Conservation (phyloP, 2,329 filamentous ascomycete species). For the Talaromyces sp. region DNA sequence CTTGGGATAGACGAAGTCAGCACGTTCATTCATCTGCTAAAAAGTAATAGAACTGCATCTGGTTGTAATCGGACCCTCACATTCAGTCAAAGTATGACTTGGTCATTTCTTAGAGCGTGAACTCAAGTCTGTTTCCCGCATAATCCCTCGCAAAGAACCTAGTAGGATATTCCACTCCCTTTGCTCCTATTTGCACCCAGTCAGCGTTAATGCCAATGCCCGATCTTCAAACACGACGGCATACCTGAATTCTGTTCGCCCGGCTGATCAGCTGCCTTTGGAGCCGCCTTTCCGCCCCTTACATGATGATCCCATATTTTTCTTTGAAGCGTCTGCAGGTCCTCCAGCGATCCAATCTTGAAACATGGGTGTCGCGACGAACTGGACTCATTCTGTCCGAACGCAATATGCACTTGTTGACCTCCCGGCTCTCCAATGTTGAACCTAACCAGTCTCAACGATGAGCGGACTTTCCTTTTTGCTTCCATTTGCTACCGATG, state of each 20-base stretch:
- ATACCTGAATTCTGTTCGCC: conserved; percentile 46
- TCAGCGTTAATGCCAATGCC: conserved; percentile 8
- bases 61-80: background rate
- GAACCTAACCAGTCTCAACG: conserved; percentile 38
- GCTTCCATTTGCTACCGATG: background rate
- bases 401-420: conserved; percentile 56
- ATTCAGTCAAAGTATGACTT: background rate
- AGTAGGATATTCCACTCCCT: conserved; percentile 57
- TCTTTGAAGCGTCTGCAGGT: conserved; percentile 47
- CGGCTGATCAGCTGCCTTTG: conserved; percentile 54
- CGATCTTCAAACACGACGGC: conserved; percentile 15
- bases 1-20: background rate
- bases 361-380: conserved; percentile 59
- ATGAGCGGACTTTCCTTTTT: background rate
- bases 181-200: conserved; percentile 38
- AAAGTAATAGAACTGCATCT: background rate
- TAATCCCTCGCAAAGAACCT: conserved; percentile 61
- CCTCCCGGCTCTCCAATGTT: conserved; percentile 51
- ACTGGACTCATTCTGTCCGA: conserved; percentile 40
- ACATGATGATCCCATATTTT: conserved; percentile 52
- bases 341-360: conserved; percentile 46
- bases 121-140: conserved; percentile 54
- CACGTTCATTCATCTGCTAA: background rate
- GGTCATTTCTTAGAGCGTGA: conserved; percentile 40
- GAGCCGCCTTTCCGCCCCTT: conserved; percentile 49